These are phyloP conservation scores for Brettanomyces sp. DNA, from an alignment of 805 yeast genomes.

Conservation along the genomic window DNA sequence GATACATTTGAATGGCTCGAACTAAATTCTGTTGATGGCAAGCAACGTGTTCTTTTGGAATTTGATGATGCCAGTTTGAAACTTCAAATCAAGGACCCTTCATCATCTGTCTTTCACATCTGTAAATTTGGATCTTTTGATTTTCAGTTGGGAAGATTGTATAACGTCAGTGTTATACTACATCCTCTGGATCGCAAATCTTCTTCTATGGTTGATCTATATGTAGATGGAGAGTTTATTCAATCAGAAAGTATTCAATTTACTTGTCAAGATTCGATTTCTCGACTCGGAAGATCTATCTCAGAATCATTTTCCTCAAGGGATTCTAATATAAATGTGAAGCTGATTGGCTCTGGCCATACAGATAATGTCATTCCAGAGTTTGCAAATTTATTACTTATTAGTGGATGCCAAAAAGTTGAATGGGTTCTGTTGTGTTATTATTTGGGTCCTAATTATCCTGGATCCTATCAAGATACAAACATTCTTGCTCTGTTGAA, in stretches of 20 bases:
- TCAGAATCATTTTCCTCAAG: too few relatives aligned
- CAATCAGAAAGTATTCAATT: slow-evolving; percentile 15
- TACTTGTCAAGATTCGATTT: not conserved
- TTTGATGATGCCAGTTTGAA: slow-evolving; percentile 9
- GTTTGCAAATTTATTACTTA: slow-evolving; percentile 27
- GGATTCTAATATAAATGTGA: slow-evolving; percentile 1
- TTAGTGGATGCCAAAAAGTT: slow-evolving; percentile 27
- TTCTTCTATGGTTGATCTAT: slow-evolving; percentile 32
- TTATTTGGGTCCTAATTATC: slow-evolving; percentile 41
- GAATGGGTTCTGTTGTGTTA: slow-evolving; percentile 47
- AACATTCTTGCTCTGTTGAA: slow-evolving; percentile 32
- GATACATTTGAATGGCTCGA: not conserved
- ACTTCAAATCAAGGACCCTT: slow-evolving; percentile 6
- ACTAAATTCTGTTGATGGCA: not conserved
- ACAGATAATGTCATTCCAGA: slow-evolving; percentile 18
- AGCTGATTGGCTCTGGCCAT: slow-evolving; percentile 15
- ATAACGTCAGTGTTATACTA: slow-evolving; percentile 17
- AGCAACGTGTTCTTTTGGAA: slow-evolving; percentile 1
- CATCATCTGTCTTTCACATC: not conserved
- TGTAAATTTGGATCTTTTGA: slow-evolving; percentile 20
- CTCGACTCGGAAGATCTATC: too few relatives aligned
- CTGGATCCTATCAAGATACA: slow-evolving; percentile 32
- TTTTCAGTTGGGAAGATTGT: slow-evolving; percentile 16
- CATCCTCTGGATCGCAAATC: slow-evolving; percentile 14
- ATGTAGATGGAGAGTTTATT: slow-evolving; percentile 39